Base-by-base conservation (phyloP, 208 protist species). In the Leishmania turanica region DNA sequence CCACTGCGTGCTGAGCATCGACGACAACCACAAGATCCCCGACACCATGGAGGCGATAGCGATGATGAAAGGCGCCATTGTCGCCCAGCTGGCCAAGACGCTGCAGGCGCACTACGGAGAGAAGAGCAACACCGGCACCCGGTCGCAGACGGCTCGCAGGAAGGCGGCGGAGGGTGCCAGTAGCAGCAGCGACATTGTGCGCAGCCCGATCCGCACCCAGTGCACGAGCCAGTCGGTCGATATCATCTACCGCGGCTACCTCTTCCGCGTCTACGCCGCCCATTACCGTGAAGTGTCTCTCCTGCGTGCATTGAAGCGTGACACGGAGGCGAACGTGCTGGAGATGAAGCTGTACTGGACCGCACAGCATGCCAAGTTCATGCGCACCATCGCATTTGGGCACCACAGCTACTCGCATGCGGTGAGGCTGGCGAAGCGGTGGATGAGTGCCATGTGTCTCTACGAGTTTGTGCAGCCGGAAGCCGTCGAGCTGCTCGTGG, bases 281-380 rank as follows among this genome's bases (percentile, higher is more conserved):
- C 92, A 96, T 84, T 97, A 97, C 87, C 92, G 93, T 76, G 92
- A 97, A 70, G 88, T 96, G 7, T 96, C 92, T 11, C 87, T 97
- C 34, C 85, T 97, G 68, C 87, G 88, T 40, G 89, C 93, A 6
- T 81, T 97, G 77, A 84, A 95, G 86, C 88, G 91, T 11, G 87
- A 95, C 56, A 77, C 89, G 17, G 91, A 96, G 75, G 93, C 92
- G 11, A 77, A 87, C 70, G 68, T 94, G 66, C 86, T 97, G 49
- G 95, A 97, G 85, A 89, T 88, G 81, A 95, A 95, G 79, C 90
- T 97, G 37, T 92, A 96, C 81, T 96, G 90, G 89, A 92, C 89
- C n/a, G 89, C 89, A n/a, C 92, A 92, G 85, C 95, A 97, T 84
- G 89, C 87, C 56, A 95, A 95, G 84, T 94, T 96, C 69, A 34